A percentile compares a stretch with the other conserved stretches of the same genome.
These are phyloP conservation scores for Teratosphaeriaceae sp. DNA, from an alignment of 2,329 filamentous ascomycete species.

Conservation along the genomic window DNA sequence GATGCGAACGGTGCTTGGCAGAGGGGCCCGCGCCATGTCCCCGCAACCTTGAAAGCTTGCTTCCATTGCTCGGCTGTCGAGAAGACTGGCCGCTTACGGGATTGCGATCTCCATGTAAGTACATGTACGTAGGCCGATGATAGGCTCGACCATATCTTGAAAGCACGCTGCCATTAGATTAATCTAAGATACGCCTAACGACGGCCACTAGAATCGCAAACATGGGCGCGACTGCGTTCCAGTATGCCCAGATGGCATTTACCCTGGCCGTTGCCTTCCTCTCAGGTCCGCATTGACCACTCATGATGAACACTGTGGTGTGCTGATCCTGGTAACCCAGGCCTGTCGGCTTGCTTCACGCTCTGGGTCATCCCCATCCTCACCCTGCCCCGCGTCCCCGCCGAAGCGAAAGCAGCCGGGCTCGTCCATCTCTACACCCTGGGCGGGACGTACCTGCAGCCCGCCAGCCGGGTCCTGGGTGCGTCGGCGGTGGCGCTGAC, in stretches of 20 bases:
- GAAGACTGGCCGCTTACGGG: too few species aligned
- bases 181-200: too few species aligned
- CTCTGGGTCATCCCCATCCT: slow-evolving; percentile 9
- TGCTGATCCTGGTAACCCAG: neutral
- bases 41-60: too few species aligned
- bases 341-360: slow-evolving; percentile 5
- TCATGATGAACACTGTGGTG: neutral
- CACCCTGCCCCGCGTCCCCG: slow-evolving; percentile 2
- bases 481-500: neutral
- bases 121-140: too few species aligned
- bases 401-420: slow-evolving; percentile 4
- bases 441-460: slow-evolving; percentile 7
- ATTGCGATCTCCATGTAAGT: too few species aligned
- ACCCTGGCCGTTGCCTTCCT: slow-evolving; percentile 1
- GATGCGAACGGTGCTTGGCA: too few species aligned
- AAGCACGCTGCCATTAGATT: too few species aligned
- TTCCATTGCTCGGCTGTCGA: too few species aligned
- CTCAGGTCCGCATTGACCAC: slow-evolving; percentile 3
- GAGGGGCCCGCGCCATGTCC: too few species aligned
- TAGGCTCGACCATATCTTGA: too few species aligned
- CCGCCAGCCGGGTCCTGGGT: slow-evolving; percentile 3
- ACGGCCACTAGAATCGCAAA: too few species aligned
- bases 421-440: slow-evolving; percentile 6
- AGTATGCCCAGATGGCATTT: neutral
- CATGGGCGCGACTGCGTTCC: neutral